phyloP scores from a whole-genome alignment of 257 asterid genomes.

The Haberlea rhodopensis region DNA sequence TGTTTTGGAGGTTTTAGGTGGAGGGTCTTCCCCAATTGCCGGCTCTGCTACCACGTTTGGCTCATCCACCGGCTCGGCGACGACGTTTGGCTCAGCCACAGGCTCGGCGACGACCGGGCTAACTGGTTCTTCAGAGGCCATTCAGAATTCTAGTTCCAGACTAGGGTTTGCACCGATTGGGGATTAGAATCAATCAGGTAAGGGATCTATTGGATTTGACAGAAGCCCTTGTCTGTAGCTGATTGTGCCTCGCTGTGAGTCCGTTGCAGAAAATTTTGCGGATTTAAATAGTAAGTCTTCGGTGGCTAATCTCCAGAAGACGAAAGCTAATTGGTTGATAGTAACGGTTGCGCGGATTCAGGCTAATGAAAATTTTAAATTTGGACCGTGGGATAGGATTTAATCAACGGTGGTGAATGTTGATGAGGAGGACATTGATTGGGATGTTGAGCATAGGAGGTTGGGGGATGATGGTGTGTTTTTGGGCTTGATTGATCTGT shows the following conservation, averaged over 20 bases:
- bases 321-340: conserved; percentile 43
- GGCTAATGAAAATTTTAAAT: conserved; percentile 22
- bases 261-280: neutral
- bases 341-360: conserved; percentile 38
- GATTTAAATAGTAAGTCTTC: neutral
- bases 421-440: conserved; percentile 32
- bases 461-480: conserved; percentile 46
- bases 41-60: too few species aligned
- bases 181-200: neutral
- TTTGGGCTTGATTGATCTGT: conserved; percentile 42
- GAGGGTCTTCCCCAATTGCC: neutral
- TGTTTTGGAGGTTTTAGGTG: neutral
- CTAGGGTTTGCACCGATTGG: neutral
- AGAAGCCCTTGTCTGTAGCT: neutral
- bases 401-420: conserved; percentile 32
- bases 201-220: neutral
- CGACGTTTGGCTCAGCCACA: neutral
- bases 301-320: conserved; percentile 10
- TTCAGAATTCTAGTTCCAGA: too few species aligned
- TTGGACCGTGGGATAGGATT: conserved; percentile 29
- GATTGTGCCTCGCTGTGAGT: neutral
- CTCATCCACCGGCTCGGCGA: neutral
- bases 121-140: neutral
- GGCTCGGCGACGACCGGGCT: neutral
- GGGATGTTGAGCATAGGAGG: conserved; percentile 20